A percentile compares a stretch with the other conserved stretches of the same genome.
Evolutionary conservation across 148 eudicot species (phyloP).

Genomic region (Silene uniflora): DNA sequence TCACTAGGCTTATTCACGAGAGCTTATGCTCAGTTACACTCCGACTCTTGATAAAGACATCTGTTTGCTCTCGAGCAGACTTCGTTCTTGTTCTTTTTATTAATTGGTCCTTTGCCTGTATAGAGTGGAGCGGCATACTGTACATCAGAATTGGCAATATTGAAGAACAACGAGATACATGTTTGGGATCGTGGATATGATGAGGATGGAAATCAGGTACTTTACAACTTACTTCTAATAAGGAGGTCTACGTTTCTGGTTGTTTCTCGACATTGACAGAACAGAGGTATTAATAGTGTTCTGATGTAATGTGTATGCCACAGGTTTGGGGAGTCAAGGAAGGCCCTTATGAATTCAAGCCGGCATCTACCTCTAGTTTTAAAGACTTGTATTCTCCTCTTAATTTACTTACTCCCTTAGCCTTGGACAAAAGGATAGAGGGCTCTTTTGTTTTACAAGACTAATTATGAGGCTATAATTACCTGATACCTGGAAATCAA

Average conservation of each 20-base stretch:
- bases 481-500: not conserved
- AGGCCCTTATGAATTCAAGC: slow-evolving; percentile 94
- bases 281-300: not conserved
- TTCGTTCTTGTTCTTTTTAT: not conserved
- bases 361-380: slow-evolving; percentile 77
- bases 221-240: not conserved
- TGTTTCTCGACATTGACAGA: not conserved
- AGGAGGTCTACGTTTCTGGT: not conserved
- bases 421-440: slow-evolving; percentile 74
- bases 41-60: not conserved
- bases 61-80: not conserved
- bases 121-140: slow-evolving; percentile 80
- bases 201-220: slow-evolving; percentile 90
- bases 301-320: slow-evolving; percentile 5
- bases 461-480: slow-evolving; percentile 26
- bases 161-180: slow-evolving; percentile 90
- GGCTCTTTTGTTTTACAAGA: slow-evolving; percentile 82
- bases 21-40: not conserved
- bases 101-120: slow-evolving; percentile 6
- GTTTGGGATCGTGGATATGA: slow-evolving; percentile 89
- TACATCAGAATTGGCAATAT: slow-evolving; percentile 64
- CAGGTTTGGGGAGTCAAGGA: slow-evolving; percentile 98
- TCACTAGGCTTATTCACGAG: not conserved
- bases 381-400: slow-evolving; percentile 59
- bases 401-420: slow-evolving; percentile 47